Evolutionary conservation across 495 filamentous ascomycete species (phyloP).

Genomic region (Penicillium manginii): DNA sequence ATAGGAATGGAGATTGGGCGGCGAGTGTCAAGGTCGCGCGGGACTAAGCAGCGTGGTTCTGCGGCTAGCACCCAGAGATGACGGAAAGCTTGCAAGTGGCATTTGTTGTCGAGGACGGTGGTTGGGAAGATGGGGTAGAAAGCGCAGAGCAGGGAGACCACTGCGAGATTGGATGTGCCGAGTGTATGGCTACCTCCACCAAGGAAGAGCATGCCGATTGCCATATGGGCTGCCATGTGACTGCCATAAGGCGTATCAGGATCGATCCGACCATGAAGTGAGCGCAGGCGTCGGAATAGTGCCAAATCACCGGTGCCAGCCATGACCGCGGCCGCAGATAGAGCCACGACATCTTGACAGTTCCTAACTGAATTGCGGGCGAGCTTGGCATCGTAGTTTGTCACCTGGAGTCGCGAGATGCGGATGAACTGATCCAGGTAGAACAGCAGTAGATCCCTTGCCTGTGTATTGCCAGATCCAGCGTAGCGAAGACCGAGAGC

Average conservation of each 20-base stretch:
- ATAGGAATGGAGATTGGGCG: slow-evolving; percentile 78
- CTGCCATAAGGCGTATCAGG: slow-evolving; percentile 86
- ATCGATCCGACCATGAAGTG: slow-evolving; percentile 86
- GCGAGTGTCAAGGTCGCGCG: slow-evolving; percentile 80
- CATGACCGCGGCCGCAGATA: slow-evolving; percentile 88
- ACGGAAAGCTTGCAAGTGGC: slow-evolving; percentile 93
- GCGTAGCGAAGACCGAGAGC: slow-evolving; percentile 83
- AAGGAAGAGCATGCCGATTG: slow-evolving; percentile 88
- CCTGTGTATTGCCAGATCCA: slow-evolving; percentile 72
- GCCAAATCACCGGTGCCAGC: slow-evolving; percentile 89
- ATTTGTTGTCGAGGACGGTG: slow-evolving; percentile 87
- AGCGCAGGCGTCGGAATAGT: slow-evolving; percentile 86
- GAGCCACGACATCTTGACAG: slow-evolving; percentile 82
- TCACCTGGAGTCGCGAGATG: slow-evolving; percentile 66
- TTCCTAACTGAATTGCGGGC: slow-evolving; percentile 81
- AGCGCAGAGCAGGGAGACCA: slow-evolving; percentile 83
- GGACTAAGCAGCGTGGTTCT: slow-evolving; percentile 84
- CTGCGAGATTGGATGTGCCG: slow-evolving; percentile 83
- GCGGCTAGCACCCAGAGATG: slow-evolving; percentile 97
- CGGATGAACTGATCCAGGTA: slow-evolving; percentile 89
- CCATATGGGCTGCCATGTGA: slow-evolving; percentile 90
- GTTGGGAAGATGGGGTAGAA: slow-evolving; percentile 94
- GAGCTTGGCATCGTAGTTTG: slow-evolving; percentile 79
- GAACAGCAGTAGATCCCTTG: slow-evolving; percentile 78
- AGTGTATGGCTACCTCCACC: slow-evolving; percentile 91